These are phyloP conservation scores for Pichia occidentalis DNA, from an alignment of 805 yeast species.

Conservation along the genomic window DNA sequence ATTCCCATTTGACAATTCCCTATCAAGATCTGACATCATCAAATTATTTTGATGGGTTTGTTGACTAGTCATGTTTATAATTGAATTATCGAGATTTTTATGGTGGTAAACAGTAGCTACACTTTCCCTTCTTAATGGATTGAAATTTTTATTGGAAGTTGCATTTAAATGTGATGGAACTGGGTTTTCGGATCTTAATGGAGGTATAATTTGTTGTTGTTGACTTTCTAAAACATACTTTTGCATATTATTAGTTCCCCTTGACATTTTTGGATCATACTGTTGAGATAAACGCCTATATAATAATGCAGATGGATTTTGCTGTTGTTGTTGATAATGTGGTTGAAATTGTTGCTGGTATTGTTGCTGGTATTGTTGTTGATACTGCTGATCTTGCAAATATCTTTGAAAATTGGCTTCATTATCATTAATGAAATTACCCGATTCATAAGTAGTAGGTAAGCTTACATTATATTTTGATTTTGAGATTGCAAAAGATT, in stretches of 20 bases:
- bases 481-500: slow-evolving; percentile 13
- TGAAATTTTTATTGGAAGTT: slow-evolving; percentile 10
- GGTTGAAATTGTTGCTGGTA: slow-evolving; percentile 10
- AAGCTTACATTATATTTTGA: slow-evolving; percentile 18
- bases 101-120: slow-evolving; percentile 25
- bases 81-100: slow-evolving; percentile 2
- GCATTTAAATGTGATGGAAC: slow-evolving; percentile 17
- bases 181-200: slow-evolving; percentile 28
- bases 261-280: slow-evolving; percentile 6
- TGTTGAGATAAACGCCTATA: slow-evolving; percentile 2
- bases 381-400: not conserved
- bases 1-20: slow-evolving; percentile 1
- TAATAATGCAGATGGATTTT: not conserved
- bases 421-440: slow-evolving; percentile 5
- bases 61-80: not conserved
- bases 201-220: slow-evolving; percentile 27
- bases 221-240: slow-evolving; percentile 8
- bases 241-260: not conserved
- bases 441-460: slow-evolving; percentile 26
- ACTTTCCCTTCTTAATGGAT: slow-evolving; percentile 26
- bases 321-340: slow-evolving; percentile 2
- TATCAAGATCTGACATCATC: not conserved
- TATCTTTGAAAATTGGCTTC: not conserved
- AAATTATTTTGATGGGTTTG: not conserved
- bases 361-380: not conserved